Evolutionary conservation across 2,329 filamentous ascomycete genomes (phyloP), one percentile per base, ranked within the genome.

Genomic region (Ophiostoma sp.): DNA sequence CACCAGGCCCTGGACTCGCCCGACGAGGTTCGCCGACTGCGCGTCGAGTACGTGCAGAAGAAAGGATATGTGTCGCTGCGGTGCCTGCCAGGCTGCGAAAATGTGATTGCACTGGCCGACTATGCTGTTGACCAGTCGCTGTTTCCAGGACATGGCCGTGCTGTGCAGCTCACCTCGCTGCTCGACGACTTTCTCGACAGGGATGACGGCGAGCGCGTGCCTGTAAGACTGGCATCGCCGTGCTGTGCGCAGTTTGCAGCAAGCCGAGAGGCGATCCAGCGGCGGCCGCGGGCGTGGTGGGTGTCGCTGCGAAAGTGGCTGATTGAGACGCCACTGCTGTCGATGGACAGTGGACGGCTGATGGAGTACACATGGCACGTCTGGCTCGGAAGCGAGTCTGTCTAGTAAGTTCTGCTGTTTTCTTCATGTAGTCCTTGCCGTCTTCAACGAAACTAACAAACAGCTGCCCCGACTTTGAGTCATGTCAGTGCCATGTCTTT

Each of bases 1-100:
- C 86, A 88, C 75, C 87, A 87, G 79, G 67, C 80, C 79, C 65
- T 83, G 84, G 71, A 79, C 83, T 36, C 79, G 76, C 8, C 79
- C 81, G 73, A 84, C 82, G 72, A 74, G 74, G 77, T 87, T 55
- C 76, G 79, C 60, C 78, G 80, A 36, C 78, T 87, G 65, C 84
- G 81, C 71, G 77, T 81, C 71, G 80, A 80, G 45, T 81, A 83
- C 63, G 81, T 87, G 38, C 77, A 78, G 14, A 76, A 81, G 63
- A 76, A 82, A 69, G 86, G 86, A 3, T 88, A 85, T 74, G 83
- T 86, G 78, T 87, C 87, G 70, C 77, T 85, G 67, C 84, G 86
- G 63, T 89, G 86, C 74, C 79, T 73, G 12, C 70, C 72, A 7
- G 74, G 73, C 18, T 75, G 74, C 69, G 74, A 75, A 63, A 74